A percentile compares a stretch with the other conserved stretches of the same genome.
Evolutionary conservation across 2,329 filamentous ascomycete genomes (phyloP).

Genomic region (Ceratocystis papillata): DNA sequence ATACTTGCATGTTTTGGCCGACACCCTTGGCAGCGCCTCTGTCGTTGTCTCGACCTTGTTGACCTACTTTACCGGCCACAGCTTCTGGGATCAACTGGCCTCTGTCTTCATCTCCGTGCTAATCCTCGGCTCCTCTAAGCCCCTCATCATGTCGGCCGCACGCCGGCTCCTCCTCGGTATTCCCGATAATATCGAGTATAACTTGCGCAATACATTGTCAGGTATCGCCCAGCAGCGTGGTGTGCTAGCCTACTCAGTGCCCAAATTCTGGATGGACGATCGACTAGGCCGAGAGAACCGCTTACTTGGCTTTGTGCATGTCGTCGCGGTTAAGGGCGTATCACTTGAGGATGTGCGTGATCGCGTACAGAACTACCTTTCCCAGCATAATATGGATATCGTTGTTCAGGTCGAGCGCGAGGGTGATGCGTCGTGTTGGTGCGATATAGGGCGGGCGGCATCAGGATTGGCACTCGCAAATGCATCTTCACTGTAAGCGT

Average conservation of each 20-base stretch:
- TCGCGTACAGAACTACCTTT: slow-evolving; percentile 61
- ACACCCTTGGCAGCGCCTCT: slow-evolving; percentile 86
- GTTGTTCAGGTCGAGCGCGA: slow-evolving; percentile 83
- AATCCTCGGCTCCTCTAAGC: slow-evolving; percentile 85
- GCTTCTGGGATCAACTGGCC: slow-evolving; percentile 87
- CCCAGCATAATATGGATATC: slow-evolving; percentile 62
- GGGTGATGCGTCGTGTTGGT: slow-evolving; percentile 58
- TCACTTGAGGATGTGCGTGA: slow-evolving; percentile 75
- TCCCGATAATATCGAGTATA: slow-evolving; percentile 77
- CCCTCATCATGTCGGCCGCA: slow-evolving; percentile 75
- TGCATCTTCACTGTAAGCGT: not conserved
- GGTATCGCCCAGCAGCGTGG: slow-evolving; percentile 73
- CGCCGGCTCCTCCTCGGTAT: slow-evolving; percentile 74
- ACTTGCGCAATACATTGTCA: slow-evolving; percentile 71
- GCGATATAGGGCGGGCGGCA: slow-evolving; percentile 34
- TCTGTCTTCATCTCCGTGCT: slow-evolving; percentile 87
- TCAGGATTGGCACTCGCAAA: slow-evolving; percentile 6
- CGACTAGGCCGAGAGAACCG: slow-evolving; percentile 34
- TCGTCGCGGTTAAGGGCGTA: slow-evolving; percentile 60
- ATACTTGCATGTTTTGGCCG: slow-evolving; percentile 87
- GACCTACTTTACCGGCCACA: slow-evolving; percentile 80
- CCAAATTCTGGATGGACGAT: slow-evolving; percentile 89
- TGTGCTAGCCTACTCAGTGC: slow-evolving; percentile 73
- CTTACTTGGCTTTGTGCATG: slow-evolving; percentile 75
- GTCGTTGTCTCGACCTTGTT: slow-evolving; percentile 86